These are phyloP conservation scores for Blastosporella zonata DNA, from an alignment of 1,284 basidiomycete genomes.

Conservation along the genomic window DNA sequence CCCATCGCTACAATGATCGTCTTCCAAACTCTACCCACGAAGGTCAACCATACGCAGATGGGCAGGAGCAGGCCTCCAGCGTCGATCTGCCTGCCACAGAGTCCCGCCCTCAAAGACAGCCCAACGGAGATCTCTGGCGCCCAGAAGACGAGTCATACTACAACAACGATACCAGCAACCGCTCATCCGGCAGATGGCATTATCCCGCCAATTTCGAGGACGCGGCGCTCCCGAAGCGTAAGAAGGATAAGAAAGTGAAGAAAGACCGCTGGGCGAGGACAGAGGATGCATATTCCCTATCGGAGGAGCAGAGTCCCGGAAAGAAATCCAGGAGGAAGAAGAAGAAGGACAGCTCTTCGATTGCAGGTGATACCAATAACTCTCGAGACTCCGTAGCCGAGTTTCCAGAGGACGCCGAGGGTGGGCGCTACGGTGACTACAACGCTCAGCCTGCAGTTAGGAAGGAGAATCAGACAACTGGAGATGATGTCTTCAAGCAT, in stretches of 20 bases:
- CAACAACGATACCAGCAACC: conserved; percentile 39
- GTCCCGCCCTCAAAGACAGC: conserved; percentile 29
- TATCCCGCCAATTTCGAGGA: conserved; percentile 82
- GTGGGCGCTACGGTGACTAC: conserved; percentile 52
- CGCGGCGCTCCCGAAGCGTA: conserved; percentile 39
- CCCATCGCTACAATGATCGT: conserved; percentile 81
- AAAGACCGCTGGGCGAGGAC: conserved; percentile 83
- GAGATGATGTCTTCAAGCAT: conserved; percentile 39
- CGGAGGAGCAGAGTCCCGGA: conserved; percentile 45
- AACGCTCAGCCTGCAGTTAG: conserved; percentile 24
- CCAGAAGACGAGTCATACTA: conserved; percentile 74
- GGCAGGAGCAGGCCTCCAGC: conserved; percentile 57
- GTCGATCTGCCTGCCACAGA: conserved; percentile 43
- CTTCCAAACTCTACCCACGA: conserved; percentile 71
- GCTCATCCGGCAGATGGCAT: conserved; percentile 63
- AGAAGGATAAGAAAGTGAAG: conserved; percentile 63
- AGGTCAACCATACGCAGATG: conserved; percentile 73
- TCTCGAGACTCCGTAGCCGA: conserved; percentile 54
- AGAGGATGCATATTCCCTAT: conserved; percentile 70
- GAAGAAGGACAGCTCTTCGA: conserved; percentile 52
- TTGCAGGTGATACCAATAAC: conserved; percentile 39
- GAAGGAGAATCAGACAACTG: conserved; percentile 18
- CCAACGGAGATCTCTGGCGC: conserved; percentile 59
- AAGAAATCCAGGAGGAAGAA: conserved; percentile 55
- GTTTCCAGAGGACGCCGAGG: conserved; percentile 70